A percentile compares a stretch with the other conserved stretches of the same genome.
These are phyloP conservation scores for Nicotiana undulata DNA, from an alignment of 257 asterid genomes.

Conservation along the genomic window DNA sequence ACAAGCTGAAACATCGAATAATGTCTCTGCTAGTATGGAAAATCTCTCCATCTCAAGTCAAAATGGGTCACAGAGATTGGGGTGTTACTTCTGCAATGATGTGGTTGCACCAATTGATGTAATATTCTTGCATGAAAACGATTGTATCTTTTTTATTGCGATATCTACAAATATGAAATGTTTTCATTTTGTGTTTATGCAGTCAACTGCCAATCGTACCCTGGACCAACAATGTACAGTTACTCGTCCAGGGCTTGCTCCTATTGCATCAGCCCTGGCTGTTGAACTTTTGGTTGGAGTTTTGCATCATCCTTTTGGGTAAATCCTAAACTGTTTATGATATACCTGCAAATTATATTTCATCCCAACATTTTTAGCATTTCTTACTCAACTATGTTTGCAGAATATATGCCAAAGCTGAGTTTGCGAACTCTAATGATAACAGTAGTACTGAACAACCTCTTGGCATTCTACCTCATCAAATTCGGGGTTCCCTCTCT, in stretches of 20 bases:
- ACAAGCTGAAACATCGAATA: conserved; percentile 25
- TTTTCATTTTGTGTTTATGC: conserved; percentile 13
- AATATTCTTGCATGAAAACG: conserved; percentile 7
- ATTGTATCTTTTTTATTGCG: not conserved
- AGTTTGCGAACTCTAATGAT: conserved; percentile 51
- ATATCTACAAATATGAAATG: not conserved
- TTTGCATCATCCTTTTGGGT: conserved; percentile 89
- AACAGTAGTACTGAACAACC: conserved; percentile 47
- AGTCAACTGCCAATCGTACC: conserved; percentile 92
- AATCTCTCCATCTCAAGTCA: conserved; percentile 25
- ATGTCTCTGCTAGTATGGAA: conserved; percentile 33
- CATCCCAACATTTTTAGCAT: not conserved
- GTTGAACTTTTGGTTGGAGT: conserved; percentile 87
- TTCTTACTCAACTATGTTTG: not conserved
- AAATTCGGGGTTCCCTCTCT: conserved; percentile 81
- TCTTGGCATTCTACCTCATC: conserved; percentile 93
- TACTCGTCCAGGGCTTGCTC: conserved; percentile 99
- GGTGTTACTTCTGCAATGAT: conserved; percentile 95
- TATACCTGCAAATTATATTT: not conserved
- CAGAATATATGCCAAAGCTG: conserved; percentile 79
- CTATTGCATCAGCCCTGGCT: conserved; percentile 94
- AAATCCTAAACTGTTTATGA: conserved; percentile 9
- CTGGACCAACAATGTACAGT: conserved; percentile 98
- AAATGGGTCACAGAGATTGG: conserved; percentile 46
- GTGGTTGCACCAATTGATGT: conserved; percentile 97